phyloP scores from a whole-genome alignment of 495 filamentous ascomycete genomes.

The Aspergillus indologenus region DNA sequence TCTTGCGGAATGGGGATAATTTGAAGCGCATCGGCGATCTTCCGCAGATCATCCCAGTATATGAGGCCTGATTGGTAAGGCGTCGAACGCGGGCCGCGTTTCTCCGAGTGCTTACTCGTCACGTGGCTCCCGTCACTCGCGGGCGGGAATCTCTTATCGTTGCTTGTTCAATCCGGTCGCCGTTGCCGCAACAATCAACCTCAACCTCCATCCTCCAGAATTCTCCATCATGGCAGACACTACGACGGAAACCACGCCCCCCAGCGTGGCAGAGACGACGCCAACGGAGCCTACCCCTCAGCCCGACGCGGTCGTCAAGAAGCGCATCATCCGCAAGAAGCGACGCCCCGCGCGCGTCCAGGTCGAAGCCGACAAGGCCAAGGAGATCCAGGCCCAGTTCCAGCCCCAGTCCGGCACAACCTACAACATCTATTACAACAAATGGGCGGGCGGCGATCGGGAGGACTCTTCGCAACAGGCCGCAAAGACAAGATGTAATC shows the following conservation, averaged over 20 bases:
- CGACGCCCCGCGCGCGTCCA: neutral
- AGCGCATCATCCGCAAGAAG: neutral
- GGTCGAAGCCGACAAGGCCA: neutral
- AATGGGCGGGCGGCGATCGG: neutral
- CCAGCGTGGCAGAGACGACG: neutral
- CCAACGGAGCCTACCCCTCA: neutral
- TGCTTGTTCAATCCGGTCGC: neutral
- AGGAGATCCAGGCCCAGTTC: constrained; percentile 1
- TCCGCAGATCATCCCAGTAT: neutral
- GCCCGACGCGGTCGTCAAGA: neutral
- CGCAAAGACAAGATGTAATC: neutral
- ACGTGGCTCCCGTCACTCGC: neutral
- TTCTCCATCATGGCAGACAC: neutral
- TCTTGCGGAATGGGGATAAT: too few species aligned
- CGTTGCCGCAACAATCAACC: neutral
- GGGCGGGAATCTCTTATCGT: neutral
- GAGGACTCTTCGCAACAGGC: neutral
- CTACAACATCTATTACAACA: constrained; percentile 1
- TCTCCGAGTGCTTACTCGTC: neutral
- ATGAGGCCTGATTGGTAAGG: neutral
- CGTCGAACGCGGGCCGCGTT: neutral
- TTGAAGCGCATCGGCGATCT: neutral
- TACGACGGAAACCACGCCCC: neutral
- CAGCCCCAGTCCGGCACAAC: neutral
- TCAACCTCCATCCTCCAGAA: neutral